Base-by-base conservation (phyloP, 306 rosid species). In the Lathyrus oleraceus region DNA sequence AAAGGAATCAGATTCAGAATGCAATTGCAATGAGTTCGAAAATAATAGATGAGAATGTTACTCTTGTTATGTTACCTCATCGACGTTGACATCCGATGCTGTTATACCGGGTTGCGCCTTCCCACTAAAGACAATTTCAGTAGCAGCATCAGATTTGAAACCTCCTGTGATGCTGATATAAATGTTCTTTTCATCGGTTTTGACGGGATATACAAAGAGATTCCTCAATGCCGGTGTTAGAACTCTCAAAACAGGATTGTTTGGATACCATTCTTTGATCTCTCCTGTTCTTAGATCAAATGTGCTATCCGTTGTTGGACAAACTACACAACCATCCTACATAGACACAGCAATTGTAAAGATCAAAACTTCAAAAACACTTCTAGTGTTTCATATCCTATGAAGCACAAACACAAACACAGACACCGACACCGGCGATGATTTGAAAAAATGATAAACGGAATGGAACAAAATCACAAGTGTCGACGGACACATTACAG, bases 221-320 rank as follows among this genome's bases (percentile, higher is more conserved):
- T 62, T 78, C 82, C 97, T 85, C 78, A 93, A 64, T 48, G 97
- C 81, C 11, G 97, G 98, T 1, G 97, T 90, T 30, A 93, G 94
- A 65, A 69, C 83, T 78, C 97, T 82, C 48, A 90, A 85, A 56
- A 93, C 98, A 23, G 96, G 98, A 76, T 93, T 93, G 49, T 93
- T 93, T 3, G 97, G 98, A 77, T 93, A 93, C 98, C 98, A 93
- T 57, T 90, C 98, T 48, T 81, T 90, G 60, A 88, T 61, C 6
- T 61, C 85, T 71, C 98, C 98, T 0, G 83, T 84, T 49, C 60
- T 72, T 15, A 93, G 90, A 83, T 93, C 97, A 75, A 93, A 93
- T 49, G 97, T 90, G 78, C 98, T 93, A n/a, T 93, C 98, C 13
- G 98, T 93, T 70, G 98, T 64, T 59, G 97, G 98, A 60, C 97